These are phyloP conservation scores for Cyclaneusma minus DNA, from an alignment of 2,329 filamentous ascomycete genomes.

Conservation along the genomic window DNA sequence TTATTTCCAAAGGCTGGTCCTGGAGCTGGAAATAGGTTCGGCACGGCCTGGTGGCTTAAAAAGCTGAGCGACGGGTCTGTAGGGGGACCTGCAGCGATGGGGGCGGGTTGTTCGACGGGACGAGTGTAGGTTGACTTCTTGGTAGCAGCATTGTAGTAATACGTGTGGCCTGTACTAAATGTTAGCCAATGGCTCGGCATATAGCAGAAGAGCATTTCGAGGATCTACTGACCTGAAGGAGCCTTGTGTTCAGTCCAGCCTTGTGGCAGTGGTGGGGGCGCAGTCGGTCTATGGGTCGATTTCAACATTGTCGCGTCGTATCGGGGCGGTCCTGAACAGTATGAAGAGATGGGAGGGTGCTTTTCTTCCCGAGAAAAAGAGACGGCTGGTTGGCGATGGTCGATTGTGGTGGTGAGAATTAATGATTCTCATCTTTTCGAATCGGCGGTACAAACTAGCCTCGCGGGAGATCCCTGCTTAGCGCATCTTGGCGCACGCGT, in stretches of 20 bases:
- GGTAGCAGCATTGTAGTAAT: conserved; percentile 73
- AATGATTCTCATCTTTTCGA: no score
- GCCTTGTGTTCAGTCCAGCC: conserved; percentile 93
- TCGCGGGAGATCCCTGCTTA: no score
- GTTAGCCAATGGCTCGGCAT: no score
- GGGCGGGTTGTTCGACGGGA: conserved; percentile 30
- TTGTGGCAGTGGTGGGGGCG: conserved; percentile 44
- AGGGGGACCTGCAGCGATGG: conserved; percentile 9
- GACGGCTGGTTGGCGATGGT: no score
- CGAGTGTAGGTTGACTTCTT: conserved; percentile 79
- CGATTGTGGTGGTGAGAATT: no score
- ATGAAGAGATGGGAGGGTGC: no score
- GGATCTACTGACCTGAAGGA: conserved; percentile 50
- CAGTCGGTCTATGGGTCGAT: conserved; percentile 56
- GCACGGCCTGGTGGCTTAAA: conserved; percentile 25
- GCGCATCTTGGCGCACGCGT: conserved; percentile 12
- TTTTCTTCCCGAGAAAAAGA: no score
- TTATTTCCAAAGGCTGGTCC: conserved; percentile 17
- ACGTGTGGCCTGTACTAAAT: conserved; percentile 61
- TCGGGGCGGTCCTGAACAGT: conserved; percentile 1
- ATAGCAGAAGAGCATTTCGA: conserved; percentile 4
- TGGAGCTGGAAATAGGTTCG: conserved; percentile 22
- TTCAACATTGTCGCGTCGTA: conserved; percentile 42
- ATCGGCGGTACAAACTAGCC: no score
- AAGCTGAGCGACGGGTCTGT: conserved; percentile 22